Evolutionary conservation across 257 asterid species (phyloP).

Genomic region (Schizonepeta tenuifolia): DNA sequence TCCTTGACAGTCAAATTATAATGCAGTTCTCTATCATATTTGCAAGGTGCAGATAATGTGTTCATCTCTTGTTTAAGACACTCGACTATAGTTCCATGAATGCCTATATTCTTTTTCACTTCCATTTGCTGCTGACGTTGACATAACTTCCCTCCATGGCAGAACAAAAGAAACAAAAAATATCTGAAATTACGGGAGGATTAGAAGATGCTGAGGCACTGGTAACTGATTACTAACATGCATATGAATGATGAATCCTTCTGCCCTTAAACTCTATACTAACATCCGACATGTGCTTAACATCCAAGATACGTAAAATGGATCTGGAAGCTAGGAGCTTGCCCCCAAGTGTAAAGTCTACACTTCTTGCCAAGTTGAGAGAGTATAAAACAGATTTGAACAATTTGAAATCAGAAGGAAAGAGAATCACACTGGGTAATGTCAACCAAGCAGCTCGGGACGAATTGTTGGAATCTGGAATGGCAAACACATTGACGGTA

Average conservation of each 20-base stretch:
- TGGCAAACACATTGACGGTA: slow-evolving; percentile 65
- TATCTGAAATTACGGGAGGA: slow-evolving; percentile 51
- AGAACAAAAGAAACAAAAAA: slow-evolving; percentile 65
- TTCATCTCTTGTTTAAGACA: slow-evolving; percentile 1
- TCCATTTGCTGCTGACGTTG: slow-evolving; percentile 22
- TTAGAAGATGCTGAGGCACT: slow-evolving; percentile 64
- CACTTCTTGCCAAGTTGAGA: slow-evolving; percentile 71
- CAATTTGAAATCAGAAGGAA: slow-evolving; percentile 66
- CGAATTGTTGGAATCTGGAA: slow-evolving; percentile 74
- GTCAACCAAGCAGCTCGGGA: slow-evolving; percentile 60
- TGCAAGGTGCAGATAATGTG: background rate
- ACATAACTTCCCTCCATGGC: slow-evolving; percentile 31
- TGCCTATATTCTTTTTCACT: background rate
- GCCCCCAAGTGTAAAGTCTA: slow-evolving; percentile 62
- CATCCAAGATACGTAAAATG: slow-evolving; percentile 74
- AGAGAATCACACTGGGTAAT: slow-evolving; percentile 60
- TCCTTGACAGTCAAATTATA: background rate
- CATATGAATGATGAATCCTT: background rate
- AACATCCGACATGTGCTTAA: slow-evolving; percentile 1
- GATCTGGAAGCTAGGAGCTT: slow-evolving; percentile 85
- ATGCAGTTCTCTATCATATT: background rate
- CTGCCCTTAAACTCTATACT: background rate
- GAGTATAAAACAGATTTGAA: slow-evolving; percentile 75
- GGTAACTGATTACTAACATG: slow-evolving; percentile 38
- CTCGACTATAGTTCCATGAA: background rate